Conservation (phyloP, 352 stramenopile genomes). For the Paralagenidium karlingii region DNA sequence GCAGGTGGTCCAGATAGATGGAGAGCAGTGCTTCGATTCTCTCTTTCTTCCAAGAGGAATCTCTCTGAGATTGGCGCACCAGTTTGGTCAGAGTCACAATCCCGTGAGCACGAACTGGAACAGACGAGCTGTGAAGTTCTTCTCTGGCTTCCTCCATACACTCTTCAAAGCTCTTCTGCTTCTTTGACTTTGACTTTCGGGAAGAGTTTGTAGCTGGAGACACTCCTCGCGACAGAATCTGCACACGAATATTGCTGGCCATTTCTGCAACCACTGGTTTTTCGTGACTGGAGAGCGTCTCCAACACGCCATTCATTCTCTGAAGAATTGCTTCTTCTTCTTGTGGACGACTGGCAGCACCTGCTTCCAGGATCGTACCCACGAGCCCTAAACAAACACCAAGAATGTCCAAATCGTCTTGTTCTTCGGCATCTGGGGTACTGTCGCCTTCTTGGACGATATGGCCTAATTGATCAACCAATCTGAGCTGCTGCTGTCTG, state of each 20-base stretch:
- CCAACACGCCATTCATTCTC: slow-evolving; percentile 47
- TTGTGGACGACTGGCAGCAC: slow-evolving; percentile 22
- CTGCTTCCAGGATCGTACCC: slow-evolving; percentile 69
- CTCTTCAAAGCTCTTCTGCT: slow-evolving; percentile 36
- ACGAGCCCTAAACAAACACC: slow-evolving; percentile 66
- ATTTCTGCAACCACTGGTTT: slow-evolving; percentile 61
- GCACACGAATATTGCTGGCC: slow-evolving; percentile 39
- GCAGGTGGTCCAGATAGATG: slow-evolving; percentile 50
- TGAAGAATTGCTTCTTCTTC: slow-evolving; percentile 42
- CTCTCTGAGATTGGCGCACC: slow-evolving; percentile 40
- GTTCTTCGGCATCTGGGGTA: slow-evolving; percentile 4
- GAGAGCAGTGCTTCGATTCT: slow-evolving; percentile 14
- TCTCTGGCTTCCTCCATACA: slow-evolving; percentile 31
- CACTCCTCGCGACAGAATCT: slow-evolving; percentile 40
- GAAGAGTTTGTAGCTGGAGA: neutral
- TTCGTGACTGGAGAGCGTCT: slow-evolving; percentile 31
- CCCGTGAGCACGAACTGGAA: slow-evolving; percentile 59
- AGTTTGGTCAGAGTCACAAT: slow-evolving; percentile 66
- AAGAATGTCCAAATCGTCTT: slow-evolving; percentile 53
- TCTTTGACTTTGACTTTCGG: neutral
- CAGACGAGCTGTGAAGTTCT: slow-evolving; percentile 46
- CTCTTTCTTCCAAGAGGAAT: neutral
- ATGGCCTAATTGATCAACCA: too few relatives aligned
- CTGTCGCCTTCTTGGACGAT: neutral
- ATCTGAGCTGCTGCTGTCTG: slow-evolving; percentile 1